Conservation (phyloP, 345 rosid genomes). For the Theobroma cacao region DNA sequence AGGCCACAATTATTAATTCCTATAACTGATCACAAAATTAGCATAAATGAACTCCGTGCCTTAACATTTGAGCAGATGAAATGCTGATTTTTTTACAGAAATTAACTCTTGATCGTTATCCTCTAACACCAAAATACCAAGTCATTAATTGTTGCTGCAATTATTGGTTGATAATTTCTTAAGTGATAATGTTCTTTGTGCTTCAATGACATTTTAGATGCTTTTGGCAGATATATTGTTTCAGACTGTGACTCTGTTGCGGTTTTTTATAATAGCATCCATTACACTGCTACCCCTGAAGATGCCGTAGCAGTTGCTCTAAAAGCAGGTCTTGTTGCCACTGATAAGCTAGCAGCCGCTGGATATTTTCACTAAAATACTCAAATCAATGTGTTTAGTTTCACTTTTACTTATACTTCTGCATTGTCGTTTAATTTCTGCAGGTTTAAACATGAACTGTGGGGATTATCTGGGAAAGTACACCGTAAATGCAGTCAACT, state of each 20-base stretch:
- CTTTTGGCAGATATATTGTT: conserved; percentile 38
- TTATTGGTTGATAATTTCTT: background rate
- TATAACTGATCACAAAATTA: background rate
- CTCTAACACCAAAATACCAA: background rate
- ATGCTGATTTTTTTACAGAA: background rate
- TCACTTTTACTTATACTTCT: background rate
- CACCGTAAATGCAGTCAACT: conserved; percentile 38
- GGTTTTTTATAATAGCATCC: conserved; percentile 28
- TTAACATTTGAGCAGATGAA: background rate
- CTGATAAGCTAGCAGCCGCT: background rate
- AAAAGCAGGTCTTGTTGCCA: conserved; percentile 33
- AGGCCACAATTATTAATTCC: background rate
- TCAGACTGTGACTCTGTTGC: conserved; percentile 69
- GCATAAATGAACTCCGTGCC: background rate
- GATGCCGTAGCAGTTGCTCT: conserved; percentile 53
- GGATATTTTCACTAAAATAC: background rate
- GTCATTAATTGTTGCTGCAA: background rate
- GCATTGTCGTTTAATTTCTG: background rate
- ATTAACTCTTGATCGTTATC: background rate
- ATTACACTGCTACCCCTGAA: conserved; percentile 48
- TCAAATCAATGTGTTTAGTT: background rate
- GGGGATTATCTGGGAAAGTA: conserved; percentile 37
- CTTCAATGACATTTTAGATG: background rate
- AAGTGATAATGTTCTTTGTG: background rate
- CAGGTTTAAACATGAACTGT: conserved; percentile 56